phyloP scores from a whole-genome alignment of 2,329 filamentous ascomycete species.

The Colletotrichum godetiae region DNA sequence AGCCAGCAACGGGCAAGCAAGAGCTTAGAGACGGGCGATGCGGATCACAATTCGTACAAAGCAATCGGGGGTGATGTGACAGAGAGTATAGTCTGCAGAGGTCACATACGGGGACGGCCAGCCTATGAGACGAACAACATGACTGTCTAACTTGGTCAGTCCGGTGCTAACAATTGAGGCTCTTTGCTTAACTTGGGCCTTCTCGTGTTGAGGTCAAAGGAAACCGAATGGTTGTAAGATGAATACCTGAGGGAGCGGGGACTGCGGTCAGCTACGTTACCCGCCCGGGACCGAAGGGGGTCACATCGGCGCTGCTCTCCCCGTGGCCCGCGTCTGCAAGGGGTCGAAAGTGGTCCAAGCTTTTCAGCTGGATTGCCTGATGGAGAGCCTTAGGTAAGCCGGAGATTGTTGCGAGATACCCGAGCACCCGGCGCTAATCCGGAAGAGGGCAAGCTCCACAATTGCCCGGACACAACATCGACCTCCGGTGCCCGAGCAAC shows the following conservation, averaged over 20 bases:
- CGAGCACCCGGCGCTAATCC: slow-evolving; percentile 21
- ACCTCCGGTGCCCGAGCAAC: slow-evolving; percentile 26
- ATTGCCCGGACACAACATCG: slow-evolving; percentile 14
- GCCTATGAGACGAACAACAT: slow-evolving; percentile 18
- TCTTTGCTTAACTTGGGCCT: slow-evolving; percentile 21
- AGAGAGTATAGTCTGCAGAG: not conserved
- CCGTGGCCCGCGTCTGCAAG: not conserved
- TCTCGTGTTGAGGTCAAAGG: slow-evolving; percentile 1
- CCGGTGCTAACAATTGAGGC: slow-evolving; percentile 23
- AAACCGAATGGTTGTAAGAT: slow-evolving; percentile 8
- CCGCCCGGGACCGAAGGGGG: slow-evolving; percentile 31
- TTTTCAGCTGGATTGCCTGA: not conserved
- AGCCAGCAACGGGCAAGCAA: not conserved
- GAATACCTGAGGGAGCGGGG: slow-evolving; percentile 6
- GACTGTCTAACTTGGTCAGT: slow-evolving; percentile 5
- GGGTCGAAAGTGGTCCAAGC: not conserved
- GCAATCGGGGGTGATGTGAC: not conserved
- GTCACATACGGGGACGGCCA: not conserved
- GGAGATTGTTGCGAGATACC: not conserved
- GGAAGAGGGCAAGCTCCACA: not conserved
- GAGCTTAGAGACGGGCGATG: not conserved
- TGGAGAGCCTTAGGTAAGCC: not conserved
- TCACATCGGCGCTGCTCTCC: not conserved
- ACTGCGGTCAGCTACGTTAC: not conserved
- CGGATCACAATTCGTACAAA: not conserved